Conservation (phyloP, 1,139 yeast species). For the Wickerhamomyces sp. region DNA sequence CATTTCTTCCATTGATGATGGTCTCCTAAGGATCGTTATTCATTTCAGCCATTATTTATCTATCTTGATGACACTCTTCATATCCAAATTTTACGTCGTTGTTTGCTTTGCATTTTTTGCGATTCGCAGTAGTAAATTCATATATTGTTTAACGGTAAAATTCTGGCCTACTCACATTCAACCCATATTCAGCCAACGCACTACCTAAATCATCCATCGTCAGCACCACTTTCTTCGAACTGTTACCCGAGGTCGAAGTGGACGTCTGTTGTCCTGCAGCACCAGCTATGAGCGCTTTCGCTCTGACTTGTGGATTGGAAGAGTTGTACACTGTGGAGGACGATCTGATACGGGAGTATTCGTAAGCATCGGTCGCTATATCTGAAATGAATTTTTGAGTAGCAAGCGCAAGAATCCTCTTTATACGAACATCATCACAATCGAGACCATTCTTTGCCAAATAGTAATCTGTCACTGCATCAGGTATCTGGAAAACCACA, state of each 20-base stretch:
- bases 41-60: no score
- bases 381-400: slow-evolving; percentile 94
- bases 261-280: slow-evolving; percentile 40
- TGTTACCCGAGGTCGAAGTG: slow-evolving; percentile 42
- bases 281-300: slow-evolving; percentile 70
- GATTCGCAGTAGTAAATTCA: no score
- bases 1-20: slow-evolving; percentile 21
- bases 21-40: no score
- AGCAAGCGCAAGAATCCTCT: slow-evolving; percentile 84
- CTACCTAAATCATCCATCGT: slow-evolving; percentile 87
- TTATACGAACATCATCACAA: slow-evolving; percentile 72
- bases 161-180: slow-evolving; percentile 87
- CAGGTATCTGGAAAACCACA: slow-evolving; percentile 55
- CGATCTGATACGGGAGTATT: slow-evolving; percentile 85
- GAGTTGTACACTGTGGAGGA: slow-evolving; percentile 79
- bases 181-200: slow-evolving; percentile 88
- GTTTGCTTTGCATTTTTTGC: no score
- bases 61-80: no score
- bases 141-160: slow-evolving; percentile 70
- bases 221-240: slow-evolving; percentile 70
- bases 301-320: slow-evolving; percentile 81
- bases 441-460: slow-evolving; percentile 85
- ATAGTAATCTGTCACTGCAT: slow-evolving; percentile 95
- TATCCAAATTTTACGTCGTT: no score
- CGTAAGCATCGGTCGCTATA: slow-evolving; percentile 95